Evolutionary conservation across 2,329 filamentous ascomycete genomes (phyloP).

Genomic region (Plectosphaerella sp.): DNA sequence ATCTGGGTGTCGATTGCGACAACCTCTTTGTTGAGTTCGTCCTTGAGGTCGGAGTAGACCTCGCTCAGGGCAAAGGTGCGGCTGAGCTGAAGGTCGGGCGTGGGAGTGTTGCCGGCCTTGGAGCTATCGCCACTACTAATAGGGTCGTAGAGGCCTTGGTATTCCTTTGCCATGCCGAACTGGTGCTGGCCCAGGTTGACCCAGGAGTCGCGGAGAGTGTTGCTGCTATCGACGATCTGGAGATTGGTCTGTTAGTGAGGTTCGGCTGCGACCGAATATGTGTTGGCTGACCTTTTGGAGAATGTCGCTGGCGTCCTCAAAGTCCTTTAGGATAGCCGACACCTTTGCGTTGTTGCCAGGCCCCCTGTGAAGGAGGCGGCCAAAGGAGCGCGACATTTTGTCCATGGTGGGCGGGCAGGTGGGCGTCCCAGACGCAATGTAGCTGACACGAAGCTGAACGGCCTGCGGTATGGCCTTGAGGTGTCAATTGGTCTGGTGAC

Average conservation of each 20-base stretch:
- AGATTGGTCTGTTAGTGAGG: neutral
- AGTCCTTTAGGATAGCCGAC: conserved; percentile 70
- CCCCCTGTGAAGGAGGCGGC: conserved; percentile 62
- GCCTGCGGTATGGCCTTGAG: too few species aligned
- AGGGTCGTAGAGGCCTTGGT: conserved; percentile 71
- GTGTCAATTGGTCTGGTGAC: too few species aligned
- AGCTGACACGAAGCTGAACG: too few species aligned
- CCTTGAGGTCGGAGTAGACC: conserved; percentile 66
- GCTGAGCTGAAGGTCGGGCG: conserved; percentile 57
- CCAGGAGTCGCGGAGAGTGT: conserved; percentile 77
- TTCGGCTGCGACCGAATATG: neutral
- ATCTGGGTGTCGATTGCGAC: conserved; percentile 65
- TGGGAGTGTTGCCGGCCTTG: conserved; percentile 51
- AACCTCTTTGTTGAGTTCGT: conserved; percentile 68
- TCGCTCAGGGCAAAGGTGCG: conserved; percentile 62
- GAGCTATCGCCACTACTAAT: conserved; percentile 63
- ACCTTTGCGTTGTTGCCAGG: conserved; percentile 75
- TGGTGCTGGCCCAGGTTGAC: conserved; percentile 66
- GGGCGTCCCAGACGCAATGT: neutral
- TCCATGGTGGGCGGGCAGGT: conserved; percentile 45
- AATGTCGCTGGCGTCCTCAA: conserved; percentile 73
- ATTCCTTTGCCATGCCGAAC: conserved; percentile 60
- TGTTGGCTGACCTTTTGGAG: conserved; percentile 57
- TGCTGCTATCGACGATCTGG: conserved; percentile 71
- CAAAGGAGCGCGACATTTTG: conserved; percentile 70